Evolutionary conservation across 1,139 yeast genomes (phyloP), one percentile per base, ranked within the genome.

Genomic region (Lodderomyces jiufengensis): DNA sequence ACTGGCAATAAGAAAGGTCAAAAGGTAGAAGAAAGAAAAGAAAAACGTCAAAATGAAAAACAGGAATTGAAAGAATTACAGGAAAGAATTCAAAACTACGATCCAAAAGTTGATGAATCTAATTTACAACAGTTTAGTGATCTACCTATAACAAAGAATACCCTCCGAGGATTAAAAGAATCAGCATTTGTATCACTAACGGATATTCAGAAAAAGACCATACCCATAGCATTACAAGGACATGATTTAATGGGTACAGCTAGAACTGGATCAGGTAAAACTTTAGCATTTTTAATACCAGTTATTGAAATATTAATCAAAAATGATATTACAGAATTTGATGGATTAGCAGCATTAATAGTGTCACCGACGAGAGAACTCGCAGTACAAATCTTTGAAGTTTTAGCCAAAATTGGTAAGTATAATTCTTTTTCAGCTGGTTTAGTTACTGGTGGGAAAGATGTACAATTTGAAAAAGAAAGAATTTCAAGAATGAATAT

Each of bases 361-460:
- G 80, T 92, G 11, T 82, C 96, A 1, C 97, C 98, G 6, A 92
- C 97, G 0, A 75, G 98, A 59, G 98, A 90, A 57, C 68, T 92
- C 42, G 96, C 98, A 0, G 82, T 87, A 46, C 98, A 92, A 61
- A 92, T 85, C 20, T 92, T 88, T 51, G 96, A 90, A 53, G 97
- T 92, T 3, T 63, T 92, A 43, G 69, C 84, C 22, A 85, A 83
- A 50, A 83, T 92, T 38, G 99, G 98, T 26, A 78, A 80, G 36
- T 71, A 78, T 48, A 85, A 83, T 48, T 70, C 80, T 9, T 79
- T 92, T 44, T 86, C 96, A 5, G 97, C 97, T 2, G 98, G 97
- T 44, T 69, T 92, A 47, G 95, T 92, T 13, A 90, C 94, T 50
- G 99, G 99, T 40, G 99, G 99, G 36, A 90, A 92, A 56, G 97